These are phyloP conservation scores for Colletotrichum musicola DNA, from an alignment of 2,329 filamentous ascomycete genomes.

Conservation along the genomic window DNA sequence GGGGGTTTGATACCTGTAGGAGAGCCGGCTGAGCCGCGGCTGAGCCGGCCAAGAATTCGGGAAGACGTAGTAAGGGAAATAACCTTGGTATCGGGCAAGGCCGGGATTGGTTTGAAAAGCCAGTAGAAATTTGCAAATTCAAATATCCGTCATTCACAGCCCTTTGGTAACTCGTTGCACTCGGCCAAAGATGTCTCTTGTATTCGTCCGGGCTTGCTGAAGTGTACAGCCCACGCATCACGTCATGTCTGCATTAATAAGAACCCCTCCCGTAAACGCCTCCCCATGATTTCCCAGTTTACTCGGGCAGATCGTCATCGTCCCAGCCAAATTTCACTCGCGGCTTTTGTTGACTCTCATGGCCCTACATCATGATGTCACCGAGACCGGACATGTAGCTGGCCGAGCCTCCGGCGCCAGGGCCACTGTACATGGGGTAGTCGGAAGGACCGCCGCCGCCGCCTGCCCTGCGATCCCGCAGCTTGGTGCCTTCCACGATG, in stretches of 20 bases:
- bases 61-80: not conserved
- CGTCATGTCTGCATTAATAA: constrained; percentile 32
- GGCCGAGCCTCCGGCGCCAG: constrained; percentile 30
- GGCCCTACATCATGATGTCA: constrained; percentile 43
- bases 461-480: constrained; percentile 30
- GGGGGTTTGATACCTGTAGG: too few species aligned
- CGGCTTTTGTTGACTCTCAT: not conserved
- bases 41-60: not conserved
- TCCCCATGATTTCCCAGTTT: constrained; percentile 24
- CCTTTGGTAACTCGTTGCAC: too few species aligned
- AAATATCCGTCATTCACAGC: not conserved
- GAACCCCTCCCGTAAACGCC: not conserved
- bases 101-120: not conserved
- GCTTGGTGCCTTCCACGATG: constrained; percentile 63
- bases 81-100: not conserved
- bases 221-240: constrained; percentile 10
- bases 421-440: constrained; percentile 12
- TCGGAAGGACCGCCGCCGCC: not conserved
- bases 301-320: too few species aligned
- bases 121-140: not conserved
- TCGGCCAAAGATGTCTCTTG: not conserved
- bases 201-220: constrained; percentile 7
- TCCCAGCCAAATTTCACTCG: too few species aligned
- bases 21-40: too few species aligned
- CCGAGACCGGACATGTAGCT: constrained; percentile 42